Percentiles rank a stretch among this genome's conserved stretches.
Conservation (phyloP, 768 basidiomycete genomes). For the Rhodotorula babjevae region DNA sequence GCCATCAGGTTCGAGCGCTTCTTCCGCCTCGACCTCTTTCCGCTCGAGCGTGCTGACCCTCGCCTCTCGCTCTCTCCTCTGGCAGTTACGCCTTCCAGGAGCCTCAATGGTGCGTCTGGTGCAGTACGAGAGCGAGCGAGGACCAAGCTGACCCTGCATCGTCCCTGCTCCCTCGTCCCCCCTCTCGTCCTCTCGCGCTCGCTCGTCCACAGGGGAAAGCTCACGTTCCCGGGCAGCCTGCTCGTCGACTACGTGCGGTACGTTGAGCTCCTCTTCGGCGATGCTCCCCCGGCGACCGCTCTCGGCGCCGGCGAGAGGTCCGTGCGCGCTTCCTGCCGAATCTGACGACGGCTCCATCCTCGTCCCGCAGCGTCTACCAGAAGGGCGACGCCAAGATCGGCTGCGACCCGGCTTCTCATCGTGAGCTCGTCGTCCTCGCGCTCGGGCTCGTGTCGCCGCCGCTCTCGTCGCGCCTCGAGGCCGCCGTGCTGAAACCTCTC, state of each 20-base stretch:
- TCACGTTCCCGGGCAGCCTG: conserved; percentile 64
- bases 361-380: conserved; percentile 41
- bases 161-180: too few species aligned
- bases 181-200: background rate
- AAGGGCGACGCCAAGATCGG: conserved; percentile 62
- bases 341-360: background rate
- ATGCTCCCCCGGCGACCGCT: too few species aligned
- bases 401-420: conserved; percentile 60
- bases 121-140: background rate
- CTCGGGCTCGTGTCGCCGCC: too few species aligned
- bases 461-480: too few species aligned
- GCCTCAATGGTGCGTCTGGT: conserved; percentile 3
- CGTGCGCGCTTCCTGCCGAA: too few species aligned
- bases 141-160: background rate
- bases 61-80: background rate
- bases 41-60: background rate
- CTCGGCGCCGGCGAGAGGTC: too few species aligned
- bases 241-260: conserved; percentile 36
- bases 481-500: too few species aligned
- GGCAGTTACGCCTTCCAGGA: conserved; percentile 1
- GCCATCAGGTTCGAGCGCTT: background rate
- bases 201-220: conserved; percentile 49
- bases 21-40: background rate
- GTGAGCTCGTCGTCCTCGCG: conserved; percentile 9
- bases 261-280: too few species aligned